Evolutionary conservation across 768 basidiomycete species (phyloP), one percentile per base, ranked within the genome.

Genomic region (Hericium rajendrae): DNA sequence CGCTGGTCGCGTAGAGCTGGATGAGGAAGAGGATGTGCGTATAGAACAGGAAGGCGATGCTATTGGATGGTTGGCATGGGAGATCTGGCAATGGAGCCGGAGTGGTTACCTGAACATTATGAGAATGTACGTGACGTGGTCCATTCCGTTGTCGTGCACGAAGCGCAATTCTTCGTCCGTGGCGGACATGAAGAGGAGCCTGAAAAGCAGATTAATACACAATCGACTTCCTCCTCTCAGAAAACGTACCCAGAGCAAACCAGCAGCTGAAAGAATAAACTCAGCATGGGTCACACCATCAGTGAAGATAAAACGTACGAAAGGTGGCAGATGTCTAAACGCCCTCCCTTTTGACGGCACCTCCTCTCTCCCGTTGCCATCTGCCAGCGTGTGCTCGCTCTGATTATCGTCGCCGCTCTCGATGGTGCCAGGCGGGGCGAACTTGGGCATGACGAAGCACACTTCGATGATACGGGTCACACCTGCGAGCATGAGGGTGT

Each of bases 131-230:
- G 93, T 93, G 57, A 94, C 92, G 65, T 93, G 91, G 68, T 95
- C 94, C 83, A 95, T 91, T 46, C 80, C 86, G 18, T 73, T 74
- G 12, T 80, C 80, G 60, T 90, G 77, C 4, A 86, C 80, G 59
- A 78, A 88, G 24, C 77, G 65, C 28, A 95, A 73, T 68, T 95
- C 91, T 72, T 97, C 94, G 67, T 97, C 92, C 0, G 94, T 97
- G 0, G 86, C 94, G 13, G 88, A 88, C 83, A 95, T 91, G 76
- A 97, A 97, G 16, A 92, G 71, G 2, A 93, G 70, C 6, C 90
- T 88, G 57, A 1, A n/a, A 56, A 49, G 39, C 16, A 3, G 28
- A 58, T 56, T 22, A 10, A 15, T 38, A 50, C 24, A n/a, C 48
- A 15, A 59, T 37, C 15, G 55, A 52, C 9, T 6, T 8, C 32